Evolutionary conservation across 352 stramenopile species (phyloP), one percentile per base, ranked within the genome.

Genomic region (Globisporangium cylindrosporum): DNA sequence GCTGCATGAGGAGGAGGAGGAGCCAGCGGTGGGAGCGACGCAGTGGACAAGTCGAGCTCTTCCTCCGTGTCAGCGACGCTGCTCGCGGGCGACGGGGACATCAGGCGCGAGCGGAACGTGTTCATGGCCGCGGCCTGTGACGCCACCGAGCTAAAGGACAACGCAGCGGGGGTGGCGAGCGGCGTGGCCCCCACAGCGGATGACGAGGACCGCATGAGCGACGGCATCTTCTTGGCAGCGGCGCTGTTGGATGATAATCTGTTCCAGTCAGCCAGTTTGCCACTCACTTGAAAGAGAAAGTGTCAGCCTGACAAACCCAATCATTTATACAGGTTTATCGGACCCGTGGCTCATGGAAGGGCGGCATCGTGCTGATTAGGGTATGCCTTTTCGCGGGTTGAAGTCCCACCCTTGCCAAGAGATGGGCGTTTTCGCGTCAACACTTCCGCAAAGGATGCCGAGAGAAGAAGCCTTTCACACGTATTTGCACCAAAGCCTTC

Each of bases 91-190:
- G 60, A 67, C 8, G 69, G 68, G 27, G 79, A 81, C 29, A 86
- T 64, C 24, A 90, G 73, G 10, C 80, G 81, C 51, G 73, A 69
- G 64, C 79, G 79, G 18, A 74, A 69, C 51, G 73, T 71, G 25
- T 86, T 78, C n/a, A 83, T 71, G 36, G 71, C 71, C 8, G 75
- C 67, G 61, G 75, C 74, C 62, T 92, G 80, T 41, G 74, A 72
- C 14, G 76, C 81, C 9, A 86, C 63, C 6, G 75, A 77, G 67
- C 74, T 76, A 43, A 90, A 59, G n/a, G 59, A 14, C 56, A 38
- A 34, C 32, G 32, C 20, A 12, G 32, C n/a, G 29, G 56, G 5
- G 3, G 59, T 74, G 54, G 75, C 72, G 43, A 64, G 38, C 24
- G 60, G 32, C 54, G 72, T 9, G 69, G 66, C 38, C 60, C 76